These are phyloP conservation scores for Arthroderma sp. DNA, from an alignment of 2,329 filamentous ascomycete species.

Conservation along the genomic window DNA sequence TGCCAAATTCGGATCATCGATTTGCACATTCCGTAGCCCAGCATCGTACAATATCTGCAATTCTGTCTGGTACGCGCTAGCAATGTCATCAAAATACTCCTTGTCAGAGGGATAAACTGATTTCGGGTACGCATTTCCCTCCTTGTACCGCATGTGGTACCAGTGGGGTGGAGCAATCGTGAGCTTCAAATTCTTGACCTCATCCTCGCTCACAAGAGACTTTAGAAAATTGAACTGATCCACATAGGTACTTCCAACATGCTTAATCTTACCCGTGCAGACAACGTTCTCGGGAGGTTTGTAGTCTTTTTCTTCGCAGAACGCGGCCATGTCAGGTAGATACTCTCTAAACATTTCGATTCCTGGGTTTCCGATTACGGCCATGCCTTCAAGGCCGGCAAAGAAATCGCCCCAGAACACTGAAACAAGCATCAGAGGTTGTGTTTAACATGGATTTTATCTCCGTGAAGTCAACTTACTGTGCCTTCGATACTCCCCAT, in stretches of 20 bases:
- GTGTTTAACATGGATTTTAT: not conserved
- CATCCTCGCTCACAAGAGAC: conserved; percentile 43
- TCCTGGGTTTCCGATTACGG: conserved; percentile 36
- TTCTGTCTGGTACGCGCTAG: conserved; percentile 52
- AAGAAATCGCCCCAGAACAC: conserved; percentile 48
- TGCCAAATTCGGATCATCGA: conserved; percentile 53
- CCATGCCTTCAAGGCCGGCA: conserved; percentile 42
- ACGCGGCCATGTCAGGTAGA: conserved; percentile 49
- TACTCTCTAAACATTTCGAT: conserved; percentile 44
- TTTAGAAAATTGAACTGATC: conserved; percentile 49
- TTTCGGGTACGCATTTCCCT: conserved; percentile 43
- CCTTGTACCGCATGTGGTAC: conserved; percentile 52
- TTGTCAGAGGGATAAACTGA: conserved; percentile 44
- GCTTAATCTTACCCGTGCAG: conserved; percentile 45
- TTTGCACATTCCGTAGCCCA: conserved; percentile 53
- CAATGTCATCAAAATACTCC: conserved; percentile 53
- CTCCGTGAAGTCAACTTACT: conserved; percentile 18
- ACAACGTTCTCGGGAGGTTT: conserved; percentile 45
- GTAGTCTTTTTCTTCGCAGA: conserved; percentile 41
- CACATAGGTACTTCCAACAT: conserved; percentile 43
- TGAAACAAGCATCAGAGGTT: conserved; percentile 9
- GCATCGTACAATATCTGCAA: conserved; percentile 48
- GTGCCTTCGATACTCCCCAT: conserved; percentile 51
- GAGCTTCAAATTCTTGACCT: conserved; percentile 54
- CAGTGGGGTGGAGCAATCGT: conserved; percentile 55